These are phyloP conservation scores for Globomyces sp. DNA, from an alignment of 371 early-diverging fungal species.

Conservation along the genomic window DNA sequence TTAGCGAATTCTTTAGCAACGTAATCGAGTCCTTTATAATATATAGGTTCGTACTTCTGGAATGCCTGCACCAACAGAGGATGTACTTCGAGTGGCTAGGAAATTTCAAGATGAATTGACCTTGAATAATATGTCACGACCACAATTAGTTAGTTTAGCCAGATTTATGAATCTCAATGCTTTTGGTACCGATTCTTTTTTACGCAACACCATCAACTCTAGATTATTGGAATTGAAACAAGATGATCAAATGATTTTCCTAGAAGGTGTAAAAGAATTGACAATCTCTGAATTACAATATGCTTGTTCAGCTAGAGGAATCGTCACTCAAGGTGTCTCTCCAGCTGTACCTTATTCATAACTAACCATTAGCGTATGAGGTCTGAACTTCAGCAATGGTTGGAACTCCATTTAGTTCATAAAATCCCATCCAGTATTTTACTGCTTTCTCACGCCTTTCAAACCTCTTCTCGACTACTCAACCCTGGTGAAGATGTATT, in stretches of 20 bases:
- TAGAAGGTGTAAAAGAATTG: slow-evolving; percentile 87
- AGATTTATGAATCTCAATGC: slow-evolving; percentile 91
- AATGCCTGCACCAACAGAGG: slow-evolving; percentile 77
- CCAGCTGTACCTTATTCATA: slow-evolving; percentile 52
- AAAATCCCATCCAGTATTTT: slow-evolving; percentile 91
- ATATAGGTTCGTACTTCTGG: slow-evolving; percentile 80
- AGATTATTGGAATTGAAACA: slow-evolving; percentile 79
- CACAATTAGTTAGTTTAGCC: slow-evolving; percentile 92
- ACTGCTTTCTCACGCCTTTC: slow-evolving; percentile 88
- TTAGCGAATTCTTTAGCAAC: slow-evolving; percentile 77
- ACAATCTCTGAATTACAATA: slow-evolving; percentile 82
- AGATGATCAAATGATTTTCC: slow-evolving; percentile 85
- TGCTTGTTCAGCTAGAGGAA: slow-evolving; percentile 90
- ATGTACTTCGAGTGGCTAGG: slow-evolving; percentile 78
- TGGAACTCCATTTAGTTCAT: slow-evolving; percentile 84
- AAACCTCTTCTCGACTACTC: slow-evolving; percentile 67
- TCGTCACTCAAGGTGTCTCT: slow-evolving; percentile 79
- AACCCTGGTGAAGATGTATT: slow-evolving; percentile 48
- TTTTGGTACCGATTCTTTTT: slow-evolving; percentile 93
- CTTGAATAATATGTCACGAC: slow-evolving; percentile 88
- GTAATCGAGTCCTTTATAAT: slow-evolving; percentile 37
- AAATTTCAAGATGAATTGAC: slow-evolving; percentile 91
- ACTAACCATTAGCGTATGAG: slow-evolving; percentile 54
- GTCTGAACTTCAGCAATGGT: slow-evolving; percentile 88
- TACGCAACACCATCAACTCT: slow-evolving; percentile 85